Conservation (phyloP, 176 grass and related monocot species). For the Zoysia pacifica region DNA sequence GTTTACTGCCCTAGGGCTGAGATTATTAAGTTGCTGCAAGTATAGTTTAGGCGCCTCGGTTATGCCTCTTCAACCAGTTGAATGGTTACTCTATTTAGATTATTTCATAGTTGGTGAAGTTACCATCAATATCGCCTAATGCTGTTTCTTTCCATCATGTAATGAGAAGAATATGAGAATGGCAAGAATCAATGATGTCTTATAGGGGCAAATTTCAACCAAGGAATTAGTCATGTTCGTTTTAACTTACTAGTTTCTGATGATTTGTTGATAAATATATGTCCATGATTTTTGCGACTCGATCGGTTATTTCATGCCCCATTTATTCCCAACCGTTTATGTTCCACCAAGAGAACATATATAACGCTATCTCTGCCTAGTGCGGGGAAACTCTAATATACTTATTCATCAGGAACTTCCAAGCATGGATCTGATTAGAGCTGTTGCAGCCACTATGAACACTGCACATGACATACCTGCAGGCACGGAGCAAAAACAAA, state of each 20-base stretch:
- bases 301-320: neutral
- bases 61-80: constrained; percentile 31
- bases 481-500: constrained; percentile 32
- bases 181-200: neutral
- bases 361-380: constrained; percentile 21
- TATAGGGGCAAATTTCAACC: neutral
- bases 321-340: neutral
- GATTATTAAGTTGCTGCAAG: constrained; percentile 22
- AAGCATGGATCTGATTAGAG: constrained; percentile 52
- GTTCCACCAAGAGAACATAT: constrained; percentile 24
- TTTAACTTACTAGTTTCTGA: neutral
- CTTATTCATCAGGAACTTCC: constrained; percentile 8
- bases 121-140: constrained; percentile 18
- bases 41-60: constrained; percentile 24
- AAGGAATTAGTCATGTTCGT: neutral
- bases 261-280: neutral
- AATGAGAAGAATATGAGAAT: neutral
- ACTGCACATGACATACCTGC: constrained; percentile 49
- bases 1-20: constrained; percentile 2
- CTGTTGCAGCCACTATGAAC: constrained; percentile 26
- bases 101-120: constrained; percentile 30
- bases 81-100: constrained; percentile 30
- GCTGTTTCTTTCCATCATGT: neutral
- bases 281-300: neutral
- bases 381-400: constrained; percentile 26